These are phyloP conservation scores for Aspergillus diversus DNA, from an alignment of 495 filamentous ascomycete species.

Conservation along the genomic window DNA sequence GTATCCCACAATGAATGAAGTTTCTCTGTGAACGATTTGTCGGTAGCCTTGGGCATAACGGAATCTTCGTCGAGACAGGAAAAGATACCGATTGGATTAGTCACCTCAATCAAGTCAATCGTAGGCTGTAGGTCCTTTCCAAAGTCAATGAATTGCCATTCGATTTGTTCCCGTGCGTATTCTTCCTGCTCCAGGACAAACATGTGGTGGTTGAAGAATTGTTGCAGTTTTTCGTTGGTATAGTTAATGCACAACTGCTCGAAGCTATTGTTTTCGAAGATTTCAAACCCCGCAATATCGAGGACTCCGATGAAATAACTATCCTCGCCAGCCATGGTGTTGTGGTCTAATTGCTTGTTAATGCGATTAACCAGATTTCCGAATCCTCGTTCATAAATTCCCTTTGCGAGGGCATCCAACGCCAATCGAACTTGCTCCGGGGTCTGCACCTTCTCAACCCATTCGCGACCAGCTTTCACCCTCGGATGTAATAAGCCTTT, in stretches of 20 bases:
- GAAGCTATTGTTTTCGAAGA: conserved; percentile 98
- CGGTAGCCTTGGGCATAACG: conserved; percentile 98
- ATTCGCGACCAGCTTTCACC: conserved; percentile 94
- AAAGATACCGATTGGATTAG: conserved; percentile 98
- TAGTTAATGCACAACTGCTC: conserved; percentile 99
- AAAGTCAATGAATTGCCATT: conserved; percentile 99
- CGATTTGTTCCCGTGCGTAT: conserved; percentile 96
- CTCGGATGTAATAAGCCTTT: conserved; percentile 87
- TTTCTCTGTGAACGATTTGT: conserved; percentile 97
- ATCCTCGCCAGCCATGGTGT: conserved; percentile 77
- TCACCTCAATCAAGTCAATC: conserved; percentile 93
- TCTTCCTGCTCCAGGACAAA: conserved; percentile 99
- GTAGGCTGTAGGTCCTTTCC: conserved; percentile 97
- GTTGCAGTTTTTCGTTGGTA: conserved; percentile 98
- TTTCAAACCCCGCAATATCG: conserved; percentile 99
- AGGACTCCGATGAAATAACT: conserved; percentile 96
- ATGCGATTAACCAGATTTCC: conserved; percentile 90
- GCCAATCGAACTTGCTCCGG: conserved; percentile 92
- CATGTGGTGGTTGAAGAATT: conserved; percentile 99
- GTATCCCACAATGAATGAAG: conserved; percentile 95
- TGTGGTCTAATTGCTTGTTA: conserved; percentile 86
- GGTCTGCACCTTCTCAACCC: conserved; percentile 97
- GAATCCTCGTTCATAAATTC: conserved; percentile 96
- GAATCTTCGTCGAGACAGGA: conserved; percentile 98
- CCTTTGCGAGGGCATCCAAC: conserved; percentile 92